Evolutionary conservation across 495 filamentous ascomycete genomes (phyloP).

Genomic region (Lasiosphaeriaceae sp.): DNA sequence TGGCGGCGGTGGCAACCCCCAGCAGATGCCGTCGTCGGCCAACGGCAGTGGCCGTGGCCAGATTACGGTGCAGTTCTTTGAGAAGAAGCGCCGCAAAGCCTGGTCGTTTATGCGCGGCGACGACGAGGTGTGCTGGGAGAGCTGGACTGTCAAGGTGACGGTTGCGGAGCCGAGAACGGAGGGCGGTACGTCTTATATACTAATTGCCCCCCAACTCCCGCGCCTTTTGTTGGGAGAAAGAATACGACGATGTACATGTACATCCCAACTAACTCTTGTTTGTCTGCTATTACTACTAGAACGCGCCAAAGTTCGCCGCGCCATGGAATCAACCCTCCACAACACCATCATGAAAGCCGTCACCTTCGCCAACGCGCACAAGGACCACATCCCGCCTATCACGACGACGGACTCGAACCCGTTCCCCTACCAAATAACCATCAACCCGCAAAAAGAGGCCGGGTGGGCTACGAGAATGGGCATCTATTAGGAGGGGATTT

Average conservation of each 20-base stretch:
- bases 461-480: conserved; percentile 71
- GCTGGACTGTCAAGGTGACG: conserved; percentile 88
- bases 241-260: too few species aligned
- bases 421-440: conserved; percentile 87
- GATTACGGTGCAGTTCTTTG: conserved; percentile 89
- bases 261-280: conserved; percentile 8
- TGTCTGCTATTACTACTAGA: conserved; percentile 45
- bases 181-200: conserved; percentile 56
- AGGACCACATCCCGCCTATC: conserved; percentile 96
- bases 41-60: conserved; percentile 63
- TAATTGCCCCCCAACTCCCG: not conserved
- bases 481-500: conserved; percentile 45
- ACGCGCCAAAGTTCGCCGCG: conserved; percentile 76
- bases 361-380: conserved; percentile 76
- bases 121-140: conserved; percentile 95
- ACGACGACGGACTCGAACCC: conserved; percentile 89
- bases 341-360: conserved; percentile 86
- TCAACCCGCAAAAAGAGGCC: conserved; percentile 41
- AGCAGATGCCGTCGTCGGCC: not conserved
- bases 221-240: not conserved
- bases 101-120: conserved; percentile 77
- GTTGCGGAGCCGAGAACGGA: conserved; percentile 86
- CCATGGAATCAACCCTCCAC: conserved; percentile 82
- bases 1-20: conserved; percentile 37
- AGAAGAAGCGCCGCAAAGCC: conserved; percentile 78